Evolutionary conservation across 208 protist genomes (phyloP).

Genomic region (Phytomonas sp.): DNA sequence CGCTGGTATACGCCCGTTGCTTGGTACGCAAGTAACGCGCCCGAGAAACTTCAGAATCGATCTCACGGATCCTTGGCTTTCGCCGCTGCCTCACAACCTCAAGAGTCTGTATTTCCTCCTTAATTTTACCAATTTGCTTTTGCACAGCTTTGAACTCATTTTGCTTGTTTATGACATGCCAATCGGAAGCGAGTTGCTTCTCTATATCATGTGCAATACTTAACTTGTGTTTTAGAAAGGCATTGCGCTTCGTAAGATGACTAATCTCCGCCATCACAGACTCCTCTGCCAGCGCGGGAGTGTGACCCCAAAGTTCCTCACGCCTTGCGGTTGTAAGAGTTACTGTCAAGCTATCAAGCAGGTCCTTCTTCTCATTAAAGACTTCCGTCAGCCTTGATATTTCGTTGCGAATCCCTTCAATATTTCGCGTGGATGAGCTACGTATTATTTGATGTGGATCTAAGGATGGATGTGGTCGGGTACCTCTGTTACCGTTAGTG

Average conservation of each 20-base stretch:
- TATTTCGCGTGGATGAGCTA: not conserved
- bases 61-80: slow-evolving; percentile 32
- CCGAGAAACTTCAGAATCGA: slow-evolving; percentile 33
- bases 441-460: not conserved
- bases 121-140: slow-evolving; percentile 37
- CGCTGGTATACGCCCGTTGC: slow-evolving; percentile 34
- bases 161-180: slow-evolving; percentile 48
- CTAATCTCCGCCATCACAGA: slow-evolving; percentile 15
- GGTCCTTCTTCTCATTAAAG: not conserved
- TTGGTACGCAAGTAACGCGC: slow-evolving; percentile 27
- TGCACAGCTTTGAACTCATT: slow-evolving; percentile 53
- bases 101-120: slow-evolving; percentile 55
- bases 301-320: not conserved
- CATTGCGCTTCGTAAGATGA: slow-evolving; percentile 31
- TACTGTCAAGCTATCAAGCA: slow-evolving; percentile 1
- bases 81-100: slow-evolving; percentile 41
- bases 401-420: not conserved
- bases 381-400: not conserved
- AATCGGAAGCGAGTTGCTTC: slow-evolving; percentile 25
- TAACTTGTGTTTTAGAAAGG: slow-evolving; percentile 25
- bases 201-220: slow-evolving; percentile 19
- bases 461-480: not conserved
- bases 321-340: not conserved
- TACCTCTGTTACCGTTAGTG: not conserved
- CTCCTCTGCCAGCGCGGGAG: not conserved